Conservation (phyloP, 768 basidiomycete genomes). For the Cystobasidium onofrii region DNA sequence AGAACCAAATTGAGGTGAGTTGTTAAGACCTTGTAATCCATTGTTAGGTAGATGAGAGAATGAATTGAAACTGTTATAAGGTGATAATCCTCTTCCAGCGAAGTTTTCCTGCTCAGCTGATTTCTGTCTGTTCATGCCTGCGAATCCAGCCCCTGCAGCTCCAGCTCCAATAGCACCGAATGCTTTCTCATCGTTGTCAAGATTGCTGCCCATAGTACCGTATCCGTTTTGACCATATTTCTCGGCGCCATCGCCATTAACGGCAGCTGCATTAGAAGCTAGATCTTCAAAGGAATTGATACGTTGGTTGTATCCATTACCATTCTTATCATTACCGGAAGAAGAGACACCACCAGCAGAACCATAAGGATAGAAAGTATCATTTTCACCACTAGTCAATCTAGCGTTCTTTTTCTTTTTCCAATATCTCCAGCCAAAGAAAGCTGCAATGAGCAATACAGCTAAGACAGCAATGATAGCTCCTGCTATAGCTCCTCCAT, state of each 20-base stretch:
- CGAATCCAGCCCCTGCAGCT: not conserved
- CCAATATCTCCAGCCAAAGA: conserved; percentile 13
- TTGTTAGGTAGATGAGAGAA: not conserved
- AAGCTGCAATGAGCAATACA: conserved; percentile 4
- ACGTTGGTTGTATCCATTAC: conserved; percentile 14
- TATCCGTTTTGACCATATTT: conserved; percentile 15
- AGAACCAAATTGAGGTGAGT: too few relatives aligned
- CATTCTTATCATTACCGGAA: not conserved
- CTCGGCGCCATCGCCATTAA: not conserved
- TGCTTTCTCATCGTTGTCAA: not conserved
- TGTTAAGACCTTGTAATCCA: not conserved
- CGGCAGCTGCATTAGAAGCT: not conserved
- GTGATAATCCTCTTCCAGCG: conserved; percentile 4
- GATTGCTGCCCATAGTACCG: not conserved
- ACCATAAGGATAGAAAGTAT: conserved; percentile 4
- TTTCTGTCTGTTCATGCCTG: not conserved
- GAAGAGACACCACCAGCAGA: not conserved
- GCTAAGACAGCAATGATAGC: conserved; percentile 18
- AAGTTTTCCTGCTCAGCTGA: conserved; percentile 9
- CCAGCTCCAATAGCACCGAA: not conserved
- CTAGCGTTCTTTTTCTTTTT: conserved; percentile 3
- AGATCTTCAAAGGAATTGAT: conserved; percentile 22
- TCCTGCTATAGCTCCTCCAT: conserved; percentile 16
- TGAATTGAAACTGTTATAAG: not conserved
- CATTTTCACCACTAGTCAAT: not conserved